Evolutionary conservation across 768 basidiomycete species (phyloP).

Genomic region (Mycena galericulata): DNA sequence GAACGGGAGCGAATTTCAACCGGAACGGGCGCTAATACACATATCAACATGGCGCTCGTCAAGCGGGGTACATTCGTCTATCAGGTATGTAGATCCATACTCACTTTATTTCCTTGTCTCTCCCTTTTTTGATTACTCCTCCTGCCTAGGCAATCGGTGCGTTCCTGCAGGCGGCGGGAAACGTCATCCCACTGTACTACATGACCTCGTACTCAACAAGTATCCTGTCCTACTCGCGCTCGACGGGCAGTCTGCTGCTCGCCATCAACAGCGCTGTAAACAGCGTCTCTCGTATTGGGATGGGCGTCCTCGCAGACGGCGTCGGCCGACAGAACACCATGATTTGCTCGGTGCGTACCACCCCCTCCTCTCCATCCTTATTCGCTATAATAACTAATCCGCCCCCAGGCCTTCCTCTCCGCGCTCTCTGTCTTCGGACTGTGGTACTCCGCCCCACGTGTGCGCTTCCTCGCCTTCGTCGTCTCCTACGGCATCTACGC

Average conservation of each 20-base stretch:
- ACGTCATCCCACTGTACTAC: conserved; percentile 58
- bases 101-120: not conserved
- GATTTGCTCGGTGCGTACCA: conserved; percentile 48
- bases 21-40: conserved; percentile 37
- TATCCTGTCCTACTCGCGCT: conserved; percentile 51
- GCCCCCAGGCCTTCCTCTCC: too few species aligned
- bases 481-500: too few species aligned
- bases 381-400: not conserved
- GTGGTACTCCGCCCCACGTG: too few species aligned
- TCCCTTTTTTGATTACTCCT: not conserved
- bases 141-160: conserved; percentile 49
- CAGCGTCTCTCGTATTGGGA: conserved; percentile 52
- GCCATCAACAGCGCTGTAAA: conserved; percentile 46
- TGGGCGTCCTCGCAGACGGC: conserved; percentile 56
- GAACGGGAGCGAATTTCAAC: too few species aligned
- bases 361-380: not conserved
- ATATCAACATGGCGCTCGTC: conserved; percentile 51
- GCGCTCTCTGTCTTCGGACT: too few species aligned
- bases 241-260: conserved; percentile 52
- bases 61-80: conserved; percentile 55
- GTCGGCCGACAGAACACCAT: conserved; percentile 60
- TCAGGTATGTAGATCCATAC: conserved; percentile 44
- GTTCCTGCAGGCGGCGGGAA: conserved; percentile 58
- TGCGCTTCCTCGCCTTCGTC: too few species aligned
- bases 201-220: conserved; percentile 55